Evolutionary conservation across 345 rosid genomes (phyloP), one percentile per base, ranked within the genome.

Genomic region (Gossypium bickii): DNA sequence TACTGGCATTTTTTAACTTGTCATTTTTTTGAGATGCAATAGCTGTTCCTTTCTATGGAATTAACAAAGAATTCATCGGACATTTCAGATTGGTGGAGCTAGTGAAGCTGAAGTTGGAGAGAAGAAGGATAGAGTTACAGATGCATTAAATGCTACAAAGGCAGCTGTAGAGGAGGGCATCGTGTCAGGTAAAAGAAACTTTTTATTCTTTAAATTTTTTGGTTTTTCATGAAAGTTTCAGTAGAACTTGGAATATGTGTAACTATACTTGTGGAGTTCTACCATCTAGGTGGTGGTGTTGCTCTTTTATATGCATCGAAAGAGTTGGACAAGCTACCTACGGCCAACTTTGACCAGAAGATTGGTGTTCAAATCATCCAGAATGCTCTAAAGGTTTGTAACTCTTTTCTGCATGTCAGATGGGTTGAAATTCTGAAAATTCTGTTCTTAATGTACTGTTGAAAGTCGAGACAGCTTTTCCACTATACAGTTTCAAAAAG

Each of bases 101-200:
- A 53, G 57, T 53, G 57, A 53, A 53, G 57, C 57, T 53, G 57
- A 53, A 53, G 57, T 53, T 17, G 57, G 57, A 1, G 57, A 53
- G 57, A 53, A 88, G 88, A 93, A 93, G 81, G 99, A 93, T 69
- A 87, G 98, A 80, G 97, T 96, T 61, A 96, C 92, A 1, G 94
- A 96, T 86, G 99, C 99, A 27, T 82, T 96, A 70, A 96, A 96
- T 86, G 98, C 98, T 38, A 93, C 99, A 7, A 92, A 93, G 82
- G 99, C 99, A 77, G 99, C 99, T 20, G 97, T 93, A 24, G 99
- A 96, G 79, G 99, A 93, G 89, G 99, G 98, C 66, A 96, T 96
- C 72, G 97, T 96, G 56, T 88, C 98, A 74, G 99, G 98, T 92
- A 83, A 72, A 13, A 9, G 38, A 4, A 44, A 27, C 72, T 63